These are phyloP conservation scores for Escallonia rubra DNA, from an alignment of 129 eudicot species.

Conservation along the genomic window DNA sequence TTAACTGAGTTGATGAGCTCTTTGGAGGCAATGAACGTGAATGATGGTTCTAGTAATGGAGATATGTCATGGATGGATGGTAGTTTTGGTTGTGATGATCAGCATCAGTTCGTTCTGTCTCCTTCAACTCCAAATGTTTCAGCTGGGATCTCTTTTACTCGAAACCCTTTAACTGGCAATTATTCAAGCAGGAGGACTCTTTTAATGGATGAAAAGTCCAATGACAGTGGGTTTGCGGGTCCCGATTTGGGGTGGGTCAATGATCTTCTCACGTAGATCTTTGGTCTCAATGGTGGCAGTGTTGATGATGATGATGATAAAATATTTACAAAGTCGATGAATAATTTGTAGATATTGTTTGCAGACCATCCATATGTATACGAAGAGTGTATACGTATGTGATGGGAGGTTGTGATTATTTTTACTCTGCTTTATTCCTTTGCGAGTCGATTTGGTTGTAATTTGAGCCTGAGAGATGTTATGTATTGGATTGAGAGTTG, in stretches of 20 bases:
- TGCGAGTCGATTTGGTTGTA: background rate
- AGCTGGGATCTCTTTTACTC: conserved; percentile 1
- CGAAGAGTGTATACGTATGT: background rate
- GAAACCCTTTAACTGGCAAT: too few relatives aligned
- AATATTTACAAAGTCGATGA: background rate
- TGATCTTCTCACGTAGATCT: conserved; percentile 58
- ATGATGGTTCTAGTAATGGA: background rate
- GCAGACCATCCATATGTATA: conserved; percentile 4
- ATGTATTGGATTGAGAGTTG: too few relatives aligned
- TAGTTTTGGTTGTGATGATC: conserved; percentile 24
- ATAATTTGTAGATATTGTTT: conserved; percentile 3
- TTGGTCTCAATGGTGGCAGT: background rate
- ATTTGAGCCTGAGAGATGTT: too few relatives aligned
- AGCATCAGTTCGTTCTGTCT: conserved; percentile 39
- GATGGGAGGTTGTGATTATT: conserved; percentile 10
- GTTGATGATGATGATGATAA: conserved; percentile 1
- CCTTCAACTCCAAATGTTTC: conserved; percentile 36
- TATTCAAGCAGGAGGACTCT: background rate
- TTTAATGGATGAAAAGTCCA: conserved; percentile 2
- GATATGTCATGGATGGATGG: conserved; percentile 46
- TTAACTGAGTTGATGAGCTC: conserved; percentile 42
- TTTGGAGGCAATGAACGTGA: conserved; percentile 40
- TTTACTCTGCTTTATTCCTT: background rate
- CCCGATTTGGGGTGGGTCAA: conserved; percentile 90
- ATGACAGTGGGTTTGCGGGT: conserved; percentile 21